These are phyloP conservation scores for Phytophthora sojae DNA, from an alignment of 352 stramenopile genomes.

Conservation along the genomic window DNA sequence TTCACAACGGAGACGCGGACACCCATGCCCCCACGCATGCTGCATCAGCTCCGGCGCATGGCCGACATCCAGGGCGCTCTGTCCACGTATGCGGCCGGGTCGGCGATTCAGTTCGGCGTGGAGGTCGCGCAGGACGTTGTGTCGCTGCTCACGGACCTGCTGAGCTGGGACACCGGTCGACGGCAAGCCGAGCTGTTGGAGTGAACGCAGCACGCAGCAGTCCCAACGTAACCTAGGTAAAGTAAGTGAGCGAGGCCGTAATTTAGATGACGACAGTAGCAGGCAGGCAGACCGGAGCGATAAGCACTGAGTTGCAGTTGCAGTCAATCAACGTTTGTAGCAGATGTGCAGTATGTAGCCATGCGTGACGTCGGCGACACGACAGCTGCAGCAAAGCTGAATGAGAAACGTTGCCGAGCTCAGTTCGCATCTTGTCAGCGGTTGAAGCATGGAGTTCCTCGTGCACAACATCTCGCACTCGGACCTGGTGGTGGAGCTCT, in stretches of 20 bases:
- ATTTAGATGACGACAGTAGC: slow-evolving; percentile 32
- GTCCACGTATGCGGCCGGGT: slow-evolving; percentile 60
- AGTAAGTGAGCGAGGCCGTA: slow-evolving; percentile 23
- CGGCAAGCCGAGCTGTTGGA: slow-evolving; percentile 61
- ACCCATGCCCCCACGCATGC: slow-evolving; percentile 60
- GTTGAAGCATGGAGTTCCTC: slow-evolving; percentile 90
- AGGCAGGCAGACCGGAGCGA: slow-evolving; percentile 2
- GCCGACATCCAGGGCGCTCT: slow-evolving; percentile 85
- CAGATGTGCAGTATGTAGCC: neutral
- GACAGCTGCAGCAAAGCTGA: slow-evolving; percentile 3
- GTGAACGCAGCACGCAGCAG: slow-evolving; percentile 33
- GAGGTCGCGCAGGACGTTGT: slow-evolving; percentile 86
- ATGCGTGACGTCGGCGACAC: slow-evolving; percentile 19
- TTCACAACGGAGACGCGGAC: slow-evolving; percentile 64
- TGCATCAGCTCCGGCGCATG: slow-evolving; percentile 73
- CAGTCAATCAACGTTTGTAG: slow-evolving; percentile 22
- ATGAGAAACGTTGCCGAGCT: slow-evolving; percentile 13
- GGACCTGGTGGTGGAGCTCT: slow-evolving; percentile 94
- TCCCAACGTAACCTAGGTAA: slow-evolving; percentile 9
- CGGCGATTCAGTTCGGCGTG: slow-evolving; percentile 80
- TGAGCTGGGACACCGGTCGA: slow-evolving; percentile 71
- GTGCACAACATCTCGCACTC: slow-evolving; percentile 98
- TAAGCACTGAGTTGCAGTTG: slow-evolving; percentile 2
- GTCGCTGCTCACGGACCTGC: slow-evolving; percentile 65
- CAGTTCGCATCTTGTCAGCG: slow-evolving; percentile 23